Percentiles rank a stretch among this genome's conserved stretches.
Evolutionary conservation across 2,329 filamentous ascomycete genomes (phyloP).

Genomic region (Fusarium lateritium): DNA sequence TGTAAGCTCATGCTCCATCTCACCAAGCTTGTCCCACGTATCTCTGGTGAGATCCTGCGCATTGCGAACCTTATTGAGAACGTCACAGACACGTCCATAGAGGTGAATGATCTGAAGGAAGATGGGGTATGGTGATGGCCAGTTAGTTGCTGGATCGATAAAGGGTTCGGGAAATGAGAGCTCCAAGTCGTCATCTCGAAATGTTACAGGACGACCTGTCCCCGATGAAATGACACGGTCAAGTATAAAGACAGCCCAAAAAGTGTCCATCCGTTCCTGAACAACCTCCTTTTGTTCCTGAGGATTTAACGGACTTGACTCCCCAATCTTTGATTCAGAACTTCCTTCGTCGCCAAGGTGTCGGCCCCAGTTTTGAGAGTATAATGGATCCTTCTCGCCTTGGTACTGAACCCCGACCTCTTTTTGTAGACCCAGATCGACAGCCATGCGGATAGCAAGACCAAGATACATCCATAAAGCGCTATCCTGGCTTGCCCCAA

Average conservation of each 20-base stretch:
- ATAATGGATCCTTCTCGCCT: constrained; percentile 67
- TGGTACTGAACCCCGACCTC: constrained; percentile 79
- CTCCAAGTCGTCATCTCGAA: constrained; percentile 89
- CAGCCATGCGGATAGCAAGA: constrained; percentile 86
- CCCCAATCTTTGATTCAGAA: constrained; percentile 60
- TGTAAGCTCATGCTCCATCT: constrained; percentile 87
- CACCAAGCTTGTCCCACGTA: constrained; percentile 77
- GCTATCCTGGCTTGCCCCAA: constrained; percentile 89
- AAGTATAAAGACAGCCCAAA: constrained; percentile 91
- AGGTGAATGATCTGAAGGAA: constrained; percentile 88
- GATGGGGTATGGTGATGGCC: constrained; percentile 84
- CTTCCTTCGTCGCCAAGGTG: constrained; percentile 53
- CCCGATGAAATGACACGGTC: constrained; percentile 91
- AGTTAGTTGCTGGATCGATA: constrained; percentile 71
- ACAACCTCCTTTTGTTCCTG: constrained; percentile 77
- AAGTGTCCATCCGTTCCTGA: constrained; percentile 86
- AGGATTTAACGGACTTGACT: constrained; percentile 59
- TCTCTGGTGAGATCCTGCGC: constrained; percentile 81
- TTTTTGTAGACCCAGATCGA: constrained; percentile 86
- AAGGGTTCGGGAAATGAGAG: constrained; percentile 74
- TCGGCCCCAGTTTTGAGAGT: constrained; percentile 61
- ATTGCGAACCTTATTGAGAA: constrained; percentile 85
- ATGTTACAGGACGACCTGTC: constrained; percentile 85
- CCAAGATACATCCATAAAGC: constrained; percentile 95
- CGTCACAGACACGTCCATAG: constrained; percentile 86